These are phyloP conservation scores for Phyllostachys edulis DNA, from an alignment of 176 grass and related monocot genomes.

Conservation along the genomic window DNA sequence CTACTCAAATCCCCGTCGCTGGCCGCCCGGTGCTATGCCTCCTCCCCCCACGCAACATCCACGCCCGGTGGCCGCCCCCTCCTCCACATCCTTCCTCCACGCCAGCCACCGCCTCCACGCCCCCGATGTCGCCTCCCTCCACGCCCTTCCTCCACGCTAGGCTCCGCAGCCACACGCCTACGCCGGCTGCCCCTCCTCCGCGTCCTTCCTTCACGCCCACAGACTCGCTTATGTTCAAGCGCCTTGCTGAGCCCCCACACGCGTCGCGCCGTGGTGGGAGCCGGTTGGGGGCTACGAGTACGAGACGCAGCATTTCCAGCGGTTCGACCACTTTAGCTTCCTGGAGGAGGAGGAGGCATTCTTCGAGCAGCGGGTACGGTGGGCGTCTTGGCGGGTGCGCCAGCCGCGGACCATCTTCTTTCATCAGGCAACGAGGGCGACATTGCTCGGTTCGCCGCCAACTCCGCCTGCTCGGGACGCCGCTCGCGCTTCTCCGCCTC, in stretches of 20 bases:
- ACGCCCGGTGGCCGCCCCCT: no score
- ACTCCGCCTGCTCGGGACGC: conserved; percentile 95
- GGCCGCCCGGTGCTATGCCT: no score
- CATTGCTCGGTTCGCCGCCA: conserved; percentile 90
- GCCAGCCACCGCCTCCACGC: no score
- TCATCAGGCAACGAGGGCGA: conserved; percentile 98
- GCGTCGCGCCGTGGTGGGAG: neutral
- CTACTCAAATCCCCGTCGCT: no score
- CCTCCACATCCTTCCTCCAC: no score
- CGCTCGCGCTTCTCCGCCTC: conserved; percentile 75
- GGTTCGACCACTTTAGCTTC: conserved; percentile 94
- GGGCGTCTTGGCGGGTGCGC: conserved; percentile 50
- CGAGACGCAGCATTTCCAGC: conserved; percentile 85
- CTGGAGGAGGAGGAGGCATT: conserved; percentile 39
- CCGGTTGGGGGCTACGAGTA: conserved; percentile 42
- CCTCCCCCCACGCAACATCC: no score
- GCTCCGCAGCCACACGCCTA: no score
- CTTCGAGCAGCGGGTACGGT: conserved; percentile 84
- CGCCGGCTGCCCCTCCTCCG: no score
- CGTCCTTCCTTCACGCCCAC: no score
- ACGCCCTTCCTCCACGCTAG: no score
- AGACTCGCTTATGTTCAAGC: no score
- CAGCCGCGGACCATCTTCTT: conserved; percentile 76
- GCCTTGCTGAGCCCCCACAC: conserved; percentile 27
- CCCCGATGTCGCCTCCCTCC: no score